Percentiles rank a stretch among this genome's conserved stretches.
phyloP scores from a whole-genome alignment of 2,329 filamentous ascomycete species.

The Aspergillus caelatus region DNA sequence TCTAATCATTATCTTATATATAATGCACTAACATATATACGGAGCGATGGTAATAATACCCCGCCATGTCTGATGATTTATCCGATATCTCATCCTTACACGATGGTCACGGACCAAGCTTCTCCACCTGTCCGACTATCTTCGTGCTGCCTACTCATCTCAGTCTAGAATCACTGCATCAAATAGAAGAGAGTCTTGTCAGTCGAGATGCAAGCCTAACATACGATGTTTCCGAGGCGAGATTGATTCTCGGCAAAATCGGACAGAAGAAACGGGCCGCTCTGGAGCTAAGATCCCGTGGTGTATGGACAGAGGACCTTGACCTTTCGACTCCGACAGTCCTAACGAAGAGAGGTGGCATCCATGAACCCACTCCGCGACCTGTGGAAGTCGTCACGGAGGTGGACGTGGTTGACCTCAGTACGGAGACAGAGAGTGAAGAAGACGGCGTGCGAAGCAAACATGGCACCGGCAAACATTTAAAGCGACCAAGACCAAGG shows the following conservation, averaged over 20 bases:
- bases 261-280: conserved; percentile 69
- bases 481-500: conserved; percentile 8
- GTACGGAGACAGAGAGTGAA: conserved; percentile 35
- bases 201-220: conserved; percentile 62
- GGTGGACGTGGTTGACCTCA: conserved; percentile 31
- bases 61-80: background rate
- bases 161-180: conserved; percentile 61
- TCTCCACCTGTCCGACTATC: conserved; percentile 61
- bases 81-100: background rate
- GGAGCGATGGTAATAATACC: background rate
- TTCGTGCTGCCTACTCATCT: conserved; percentile 76
- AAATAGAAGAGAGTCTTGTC: conserved; percentile 66
- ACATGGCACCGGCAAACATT: conserved; percentile 14
- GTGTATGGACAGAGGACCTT: conserved; percentile 55
- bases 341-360: conserved; percentile 32
- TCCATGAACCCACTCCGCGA: conserved; percentile 6
- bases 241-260: conserved; percentile 74
- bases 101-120: background rate
- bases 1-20: background rate
- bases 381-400: background rate
- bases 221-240: conserved; percentile 71
- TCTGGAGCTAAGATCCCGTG: conserved; percentile 74
- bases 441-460: conserved; percentile 22
- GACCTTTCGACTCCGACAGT: conserved; percentile 8
- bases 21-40: background rate